These are phyloP conservation scores for Apiospora sp. DNA, from an alignment of 2,329 filamentous ascomycete genomes.

Conservation along the genomic window DNA sequence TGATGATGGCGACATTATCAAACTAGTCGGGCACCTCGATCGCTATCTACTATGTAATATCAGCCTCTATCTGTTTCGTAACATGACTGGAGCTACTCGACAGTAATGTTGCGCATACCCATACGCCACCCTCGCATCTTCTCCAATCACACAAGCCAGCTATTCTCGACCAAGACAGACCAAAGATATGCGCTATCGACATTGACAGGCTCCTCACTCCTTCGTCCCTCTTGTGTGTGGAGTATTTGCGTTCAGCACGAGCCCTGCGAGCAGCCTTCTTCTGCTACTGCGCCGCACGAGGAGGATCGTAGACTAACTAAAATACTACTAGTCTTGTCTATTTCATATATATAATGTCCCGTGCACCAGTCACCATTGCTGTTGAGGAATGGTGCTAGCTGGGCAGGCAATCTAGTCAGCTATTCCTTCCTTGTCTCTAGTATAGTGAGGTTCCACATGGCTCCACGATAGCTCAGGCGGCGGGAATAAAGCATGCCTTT, in stretches of 20 bases:
- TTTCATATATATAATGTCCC: no score
- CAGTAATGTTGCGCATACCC: not conserved
- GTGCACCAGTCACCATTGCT: no score
- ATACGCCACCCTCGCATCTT: not conserved
- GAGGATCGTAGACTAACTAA: no score
- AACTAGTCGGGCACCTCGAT: not conserved
- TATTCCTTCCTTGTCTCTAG: not conserved
- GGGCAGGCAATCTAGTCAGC: not conserved
- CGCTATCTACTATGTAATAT: no score
- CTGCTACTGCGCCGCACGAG: no score
- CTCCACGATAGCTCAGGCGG: slow-evolving; percentile 12
- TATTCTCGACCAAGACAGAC: not conserved
- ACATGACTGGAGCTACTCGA: not conserved
- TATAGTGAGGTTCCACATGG: slow-evolving; percentile 6
- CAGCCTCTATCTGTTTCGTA: not conserved
- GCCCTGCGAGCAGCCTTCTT: not conserved
- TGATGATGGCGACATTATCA: not conserved
- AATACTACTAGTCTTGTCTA: no score
- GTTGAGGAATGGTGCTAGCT: not conserved
- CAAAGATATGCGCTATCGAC: slow-evolving; percentile 1
- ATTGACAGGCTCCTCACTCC: not conserved
- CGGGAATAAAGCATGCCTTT: not conserved
- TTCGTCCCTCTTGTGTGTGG: not conserved
- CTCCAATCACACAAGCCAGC: not conserved
- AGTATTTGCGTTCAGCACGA: not conserved